Percentiles rank a stretch among this genome's conserved stretches.
Evolutionary conservation across 2,329 filamentous ascomycete genomes (phyloP).

Genomic region (Cercospora janseana): DNA sequence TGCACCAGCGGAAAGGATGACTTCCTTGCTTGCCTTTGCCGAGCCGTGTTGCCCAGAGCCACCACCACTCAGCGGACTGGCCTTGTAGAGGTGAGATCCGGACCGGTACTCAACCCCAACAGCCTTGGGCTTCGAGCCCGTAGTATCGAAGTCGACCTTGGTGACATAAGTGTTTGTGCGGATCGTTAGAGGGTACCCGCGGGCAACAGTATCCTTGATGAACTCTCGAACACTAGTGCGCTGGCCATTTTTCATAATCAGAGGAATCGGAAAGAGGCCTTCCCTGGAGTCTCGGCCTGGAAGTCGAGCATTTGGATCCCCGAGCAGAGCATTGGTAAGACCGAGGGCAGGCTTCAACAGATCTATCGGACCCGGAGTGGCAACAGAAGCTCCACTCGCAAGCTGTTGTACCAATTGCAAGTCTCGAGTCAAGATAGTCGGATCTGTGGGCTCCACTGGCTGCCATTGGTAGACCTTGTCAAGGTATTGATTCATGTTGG

Average conservation of each 20-base stretch:
- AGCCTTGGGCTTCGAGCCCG: constrained; percentile 46
- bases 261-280: constrained; percentile 58
- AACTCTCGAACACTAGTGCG: constrained; percentile 59
- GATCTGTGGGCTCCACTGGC: constrained; percentile 50
- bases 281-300: constrained; percentile 47
- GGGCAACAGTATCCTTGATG: constrained; percentile 50
- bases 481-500: constrained; percentile 60
- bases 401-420: constrained; percentile 25
- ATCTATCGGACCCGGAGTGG: constrained; percentile 39
- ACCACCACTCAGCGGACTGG: constrained; percentile 38
- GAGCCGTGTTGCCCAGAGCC: constrained; percentile 41
- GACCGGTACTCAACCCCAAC: constrained; percentile 46
- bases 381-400: constrained; percentile 26
- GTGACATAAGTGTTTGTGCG: constrained; percentile 63
- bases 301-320: constrained; percentile 47
- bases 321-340: constrained; percentile 23
- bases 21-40: constrained; percentile 46
- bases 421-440: constrained; percentile 44
- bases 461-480: constrained; percentile 57
- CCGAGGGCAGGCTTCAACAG: constrained; percentile 30
- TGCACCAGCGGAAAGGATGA: constrained; percentile 53
- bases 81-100: constrained; percentile 42
- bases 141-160: constrained; percentile 64
- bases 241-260: constrained; percentile 34
- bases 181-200: constrained; percentile 58